phyloP scores from a whole-genome alignment of 2,329 filamentous ascomycete genomes.

The Xylaria sp. region DNA sequence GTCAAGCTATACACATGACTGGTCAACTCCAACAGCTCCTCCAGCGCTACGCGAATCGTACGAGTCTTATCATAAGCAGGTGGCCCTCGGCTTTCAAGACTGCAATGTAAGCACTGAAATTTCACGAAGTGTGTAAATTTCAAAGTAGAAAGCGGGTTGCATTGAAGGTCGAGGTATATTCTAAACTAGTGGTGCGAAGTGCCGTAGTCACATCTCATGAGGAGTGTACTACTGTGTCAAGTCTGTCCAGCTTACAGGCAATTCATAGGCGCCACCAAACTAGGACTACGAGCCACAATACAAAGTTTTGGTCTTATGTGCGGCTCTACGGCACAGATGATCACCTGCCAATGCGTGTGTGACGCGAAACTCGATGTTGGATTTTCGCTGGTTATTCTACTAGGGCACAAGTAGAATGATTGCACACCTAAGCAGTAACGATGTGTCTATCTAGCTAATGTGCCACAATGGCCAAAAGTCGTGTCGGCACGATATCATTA shows the following conservation, averaged over 20 bases:
- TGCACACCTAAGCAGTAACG: background rate
- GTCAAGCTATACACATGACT: background rate
- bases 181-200: too few species aligned
- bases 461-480: background rate
- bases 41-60: background rate
- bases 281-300: background rate
- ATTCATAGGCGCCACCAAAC: background rate
- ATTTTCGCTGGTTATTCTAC: background rate
- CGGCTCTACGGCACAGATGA: background rate
- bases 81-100: background rate
- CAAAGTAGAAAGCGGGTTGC: too few species aligned
- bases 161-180: too few species aligned
- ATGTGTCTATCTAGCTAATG: background rate
- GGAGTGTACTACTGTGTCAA: background rate
- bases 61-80: background rate
- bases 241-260: background rate
- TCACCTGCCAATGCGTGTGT: background rate
- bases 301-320: background rate
- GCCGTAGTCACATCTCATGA: too few species aligned
- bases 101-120: background rate
- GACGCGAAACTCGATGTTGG: background rate
- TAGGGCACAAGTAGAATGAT: background rate
- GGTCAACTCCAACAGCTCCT: background rate
- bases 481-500: background rate
- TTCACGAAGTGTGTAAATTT: too few species aligned